Evolutionary conservation across 2,329 filamentous ascomycete genomes (phyloP).

Genomic region (Chalaropsis thielavioides): DNA sequence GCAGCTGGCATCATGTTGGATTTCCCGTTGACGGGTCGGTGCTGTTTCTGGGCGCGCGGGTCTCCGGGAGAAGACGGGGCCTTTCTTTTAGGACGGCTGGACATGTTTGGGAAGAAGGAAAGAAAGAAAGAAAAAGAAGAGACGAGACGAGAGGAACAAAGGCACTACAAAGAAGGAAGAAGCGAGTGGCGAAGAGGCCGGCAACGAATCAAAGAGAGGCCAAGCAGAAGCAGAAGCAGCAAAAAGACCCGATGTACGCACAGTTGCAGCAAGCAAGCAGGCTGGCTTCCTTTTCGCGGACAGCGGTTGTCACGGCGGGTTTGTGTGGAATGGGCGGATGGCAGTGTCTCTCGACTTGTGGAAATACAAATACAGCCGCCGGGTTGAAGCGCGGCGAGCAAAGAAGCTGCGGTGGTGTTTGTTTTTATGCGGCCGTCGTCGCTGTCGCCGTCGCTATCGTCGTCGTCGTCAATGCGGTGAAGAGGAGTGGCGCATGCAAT

Average conservation of each 20-base stretch:
- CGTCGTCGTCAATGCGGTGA: background rate
- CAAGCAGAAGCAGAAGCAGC: background rate
- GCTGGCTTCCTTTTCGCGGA: too few relatives aligned
- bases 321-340: too few relatives aligned
- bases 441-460: background rate
- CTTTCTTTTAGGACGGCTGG: slow-evolving; percentile 38
- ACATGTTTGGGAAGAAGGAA: slow-evolving; percentile 25
- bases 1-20: slow-evolving; percentile 33
- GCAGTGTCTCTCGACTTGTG: too few relatives aligned
- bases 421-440: too few relatives aligned
- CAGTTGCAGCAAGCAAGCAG: too few relatives aligned
- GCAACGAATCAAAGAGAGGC: background rate
- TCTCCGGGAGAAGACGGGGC: slow-evolving; percentile 28
- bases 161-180: background rate
- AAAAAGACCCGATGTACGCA: too few relatives aligned
- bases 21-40: slow-evolving; percentile 30
- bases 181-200: background rate
- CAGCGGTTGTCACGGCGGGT: too few relatives aligned
- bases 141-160: too few relatives aligned
- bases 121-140: background rate
- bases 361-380: too few relatives aligned
- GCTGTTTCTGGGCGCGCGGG: slow-evolving; percentile 29
- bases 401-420: too few relatives aligned
- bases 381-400: too few relatives aligned
- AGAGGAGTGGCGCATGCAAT: background rate